These are phyloP conservation scores for Thelonectria rubi DNA, from an alignment of 2,329 filamentous ascomycete species.

Conservation along the genomic window DNA sequence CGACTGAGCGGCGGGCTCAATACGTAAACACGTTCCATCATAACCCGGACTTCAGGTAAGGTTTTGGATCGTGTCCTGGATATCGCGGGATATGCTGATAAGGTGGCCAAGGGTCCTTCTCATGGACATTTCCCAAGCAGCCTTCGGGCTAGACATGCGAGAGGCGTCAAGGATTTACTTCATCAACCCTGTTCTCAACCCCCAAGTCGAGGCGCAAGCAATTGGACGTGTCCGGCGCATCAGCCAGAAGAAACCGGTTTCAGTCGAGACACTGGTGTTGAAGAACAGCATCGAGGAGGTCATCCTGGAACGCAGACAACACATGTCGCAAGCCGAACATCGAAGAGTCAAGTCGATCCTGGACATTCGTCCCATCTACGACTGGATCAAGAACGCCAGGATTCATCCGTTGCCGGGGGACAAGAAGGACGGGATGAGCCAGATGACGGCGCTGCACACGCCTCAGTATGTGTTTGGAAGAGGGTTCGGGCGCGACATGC, in stretches of 20 bases:
- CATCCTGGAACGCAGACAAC: slow-evolving; percentile 76
- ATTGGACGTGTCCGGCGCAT: slow-evolving; percentile 91
- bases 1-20: slow-evolving; percentile 69
- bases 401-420: slow-evolving; percentile 51
- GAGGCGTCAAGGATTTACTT: slow-evolving; percentile 89
- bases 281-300: slow-evolving; percentile 84
- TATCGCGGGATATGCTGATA: slow-evolving; percentile 12
- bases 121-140: slow-evolving; percentile 91
- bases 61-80: background rate
- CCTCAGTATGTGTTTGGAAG: slow-evolving; percentile 62
- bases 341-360: slow-evolving; percentile 64
- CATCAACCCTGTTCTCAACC: slow-evolving; percentile 86
- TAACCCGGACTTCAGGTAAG: slow-evolving; percentile 66
- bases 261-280: slow-evolving; percentile 86
- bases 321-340: slow-evolving; percentile 77
- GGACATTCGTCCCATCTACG: slow-evolving; percentile 65
- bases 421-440: slow-evolving; percentile 49
- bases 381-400: slow-evolving; percentile 65
- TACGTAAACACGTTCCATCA: slow-evolving; percentile 84
- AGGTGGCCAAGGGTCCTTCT: slow-evolving; percentile 72
- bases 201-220: slow-evolving; percentile 86
- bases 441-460: slow-evolving; percentile 58
- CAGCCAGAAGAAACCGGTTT: slow-evolving; percentile 80
- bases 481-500: slow-evolving; percentile 53
- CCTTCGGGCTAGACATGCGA: slow-evolving; percentile 86